A percentile compares a stretch with the other conserved stretches of the same genome.
phyloP scores from a whole-genome alignment of 805 yeast species.

The Metschnikowia reukaufii region DNA sequence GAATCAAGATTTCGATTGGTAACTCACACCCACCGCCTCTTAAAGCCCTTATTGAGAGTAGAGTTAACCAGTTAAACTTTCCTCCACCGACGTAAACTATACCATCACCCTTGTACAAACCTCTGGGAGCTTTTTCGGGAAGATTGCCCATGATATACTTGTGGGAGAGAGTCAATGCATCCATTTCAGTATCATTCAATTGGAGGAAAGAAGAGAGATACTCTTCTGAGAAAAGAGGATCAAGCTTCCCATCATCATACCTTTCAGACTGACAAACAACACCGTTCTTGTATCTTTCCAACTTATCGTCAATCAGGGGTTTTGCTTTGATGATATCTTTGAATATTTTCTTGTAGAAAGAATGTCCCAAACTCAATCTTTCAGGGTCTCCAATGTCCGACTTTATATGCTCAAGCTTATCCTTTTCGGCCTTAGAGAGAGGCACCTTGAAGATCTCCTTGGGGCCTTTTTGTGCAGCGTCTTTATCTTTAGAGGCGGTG shows the following conservation, averaged over 20 bases:
- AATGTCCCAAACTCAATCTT: conserved; percentile 33
- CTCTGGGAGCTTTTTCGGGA: conserved; percentile 40
- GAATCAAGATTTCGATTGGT: conserved; percentile 83
- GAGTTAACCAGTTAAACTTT: conserved; percentile 67
- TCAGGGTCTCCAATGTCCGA: conserved; percentile 6
- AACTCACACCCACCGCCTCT: conserved; percentile 64
- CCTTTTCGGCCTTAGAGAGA: neutral
- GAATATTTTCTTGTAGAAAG: conserved; percentile 45
- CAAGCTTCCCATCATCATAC: conserved; percentile 35
- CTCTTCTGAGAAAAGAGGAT: conserved; percentile 48
- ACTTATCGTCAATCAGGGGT: conserved; percentile 42
- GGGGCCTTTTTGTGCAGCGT: neutral
- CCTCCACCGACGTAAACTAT: conserved; percentile 82
- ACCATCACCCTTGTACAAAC: conserved; percentile 48
- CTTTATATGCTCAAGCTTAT: conserved; percentile 17
- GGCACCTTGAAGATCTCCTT: neutral
- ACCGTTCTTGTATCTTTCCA: conserved; percentile 43
- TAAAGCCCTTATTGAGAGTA: conserved; percentile 62
- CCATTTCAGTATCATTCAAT: conserved; percentile 43
- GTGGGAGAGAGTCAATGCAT: conserved; percentile 50
- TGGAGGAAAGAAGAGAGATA: conserved; percentile 52
- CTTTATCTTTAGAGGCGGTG: neutral
- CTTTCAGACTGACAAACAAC: conserved; percentile 22
- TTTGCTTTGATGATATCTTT: conserved; percentile 39
- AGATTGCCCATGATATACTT: conserved; percentile 42